phyloP scores from a whole-genome alignment of 2,329 filamentous ascomycete genomes.

The Cordyceps javanica region DNA sequence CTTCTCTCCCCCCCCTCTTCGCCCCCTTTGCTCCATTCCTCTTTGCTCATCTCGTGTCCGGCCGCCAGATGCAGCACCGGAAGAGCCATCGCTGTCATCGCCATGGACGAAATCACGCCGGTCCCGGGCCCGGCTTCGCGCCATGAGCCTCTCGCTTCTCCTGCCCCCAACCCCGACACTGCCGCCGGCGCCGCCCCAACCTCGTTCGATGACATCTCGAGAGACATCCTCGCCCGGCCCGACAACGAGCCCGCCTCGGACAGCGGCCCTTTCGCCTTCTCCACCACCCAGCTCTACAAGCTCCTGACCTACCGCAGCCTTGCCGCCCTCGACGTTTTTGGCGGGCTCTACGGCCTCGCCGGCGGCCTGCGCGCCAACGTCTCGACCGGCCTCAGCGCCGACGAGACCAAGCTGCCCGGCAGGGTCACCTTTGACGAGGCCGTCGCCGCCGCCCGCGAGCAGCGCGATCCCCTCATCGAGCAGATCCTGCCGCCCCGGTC shows the following conservation, averaged over 20 bases:
- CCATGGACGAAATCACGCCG: slow-evolving; percentile 26
- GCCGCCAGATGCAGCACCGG: slow-evolving; percentile 15
- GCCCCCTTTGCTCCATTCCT: background rate
- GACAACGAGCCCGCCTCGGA: slow-evolving; percentile 21
- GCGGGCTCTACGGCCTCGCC: slow-evolving; percentile 47
- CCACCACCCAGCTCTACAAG: slow-evolving; percentile 46
- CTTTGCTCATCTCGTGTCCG: background rate
- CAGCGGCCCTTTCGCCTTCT: slow-evolving; percentile 47
- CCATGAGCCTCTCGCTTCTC: slow-evolving; percentile 4
- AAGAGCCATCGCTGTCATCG: slow-evolving; percentile 14
- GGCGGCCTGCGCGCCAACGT: slow-evolving; percentile 44
- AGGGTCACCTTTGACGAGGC: slow-evolving; percentile 44
- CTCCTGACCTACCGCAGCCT: slow-evolving; percentile 45
- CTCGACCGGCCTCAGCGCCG: slow-evolving; percentile 40
- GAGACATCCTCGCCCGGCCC: slow-evolving; percentile 24
- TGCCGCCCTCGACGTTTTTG: slow-evolving; percentile 42
- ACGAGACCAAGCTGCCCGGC: slow-evolving; percentile 42
- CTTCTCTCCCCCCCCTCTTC: background rate
- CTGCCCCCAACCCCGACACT: background rate
- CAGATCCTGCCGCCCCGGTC: slow-evolving; percentile 15
- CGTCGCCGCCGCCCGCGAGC: slow-evolving; percentile 29
- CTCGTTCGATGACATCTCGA: slow-evolving; percentile 6
- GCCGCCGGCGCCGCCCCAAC: background rate
- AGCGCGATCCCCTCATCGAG: slow-evolving; percentile 21
- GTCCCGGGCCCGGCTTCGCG: slow-evolving; percentile 9